Base-by-base conservation (phyloP, 2,329 filamentous ascomycete genomes). In the Paecilomyces dactylethromorphus region DNA sequence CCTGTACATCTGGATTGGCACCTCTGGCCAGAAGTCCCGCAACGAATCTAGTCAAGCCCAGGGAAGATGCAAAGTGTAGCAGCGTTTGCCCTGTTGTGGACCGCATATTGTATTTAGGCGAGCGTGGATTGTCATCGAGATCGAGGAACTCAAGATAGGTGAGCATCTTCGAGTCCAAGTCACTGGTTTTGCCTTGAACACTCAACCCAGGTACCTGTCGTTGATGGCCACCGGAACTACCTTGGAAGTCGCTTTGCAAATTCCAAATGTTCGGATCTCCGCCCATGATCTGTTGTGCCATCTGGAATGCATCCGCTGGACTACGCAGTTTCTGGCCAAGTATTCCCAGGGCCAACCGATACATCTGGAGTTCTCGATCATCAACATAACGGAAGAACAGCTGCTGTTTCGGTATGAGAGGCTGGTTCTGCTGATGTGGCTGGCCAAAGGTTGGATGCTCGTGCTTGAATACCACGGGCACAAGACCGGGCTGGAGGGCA, bases 121-220 rank as follows among this genome's bases (percentile, higher is more conserved):
- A 81, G 62, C 88, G 82, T 3, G 86, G 82, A 68, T 84, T 91
- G 65, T 92, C 87, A 69, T 91, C 88, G 26, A 91, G 79, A 69
- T 93, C 90, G 66, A 92, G 87, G 52, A 91, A 80, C 65, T 93
- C 89, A n/a, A 94, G 78, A 59, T 89, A 86, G 64, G 84, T 87
- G 63, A 94, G 78, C 62, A 94, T 82, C 62, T 86, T 83, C 12
- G 81, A 80, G 69, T 92, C 89, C 21, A 89, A 78, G 67, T 87
- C 83, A 29, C 72, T 69, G 12, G 74, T 64, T 63, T 74, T 74
- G n/a, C 73, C 73, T 56, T 75, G 74, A 49, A 74, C 70, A 58
- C 76, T 77, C 58, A 76, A 71, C n/a, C 74, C 72, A 11, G 76
- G 73, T 12, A 75, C 72, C 39, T 78, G 75, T 54, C 77, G 76